Percentiles rank a stretch among this genome's conserved stretches.
phyloP scores from a whole-genome alignment of 2,329 filamentous ascomycete species.

The Talaromyces sp. region DNA sequence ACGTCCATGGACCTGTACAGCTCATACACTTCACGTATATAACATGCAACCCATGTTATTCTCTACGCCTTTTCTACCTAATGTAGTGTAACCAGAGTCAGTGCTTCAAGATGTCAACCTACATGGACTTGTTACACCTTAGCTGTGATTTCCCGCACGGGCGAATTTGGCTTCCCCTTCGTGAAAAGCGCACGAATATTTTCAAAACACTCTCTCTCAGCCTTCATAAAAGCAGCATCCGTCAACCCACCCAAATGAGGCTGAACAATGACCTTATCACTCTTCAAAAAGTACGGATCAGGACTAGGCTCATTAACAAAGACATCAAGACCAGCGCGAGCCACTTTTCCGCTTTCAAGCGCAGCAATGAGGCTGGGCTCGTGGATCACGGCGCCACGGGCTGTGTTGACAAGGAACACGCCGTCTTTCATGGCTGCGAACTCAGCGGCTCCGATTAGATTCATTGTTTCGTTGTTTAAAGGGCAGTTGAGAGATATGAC shows the following conservation, averaged over 20 bases:
- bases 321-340: constrained; percentile 13
- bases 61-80: neutral
- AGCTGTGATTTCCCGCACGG: constrained; percentile 3
- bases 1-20: neutral
- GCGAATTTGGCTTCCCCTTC: constrained; percentile 13
- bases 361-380: constrained; percentile 68
- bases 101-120: neutral
- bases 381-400: constrained; percentile 71
- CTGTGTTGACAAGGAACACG: constrained; percentile 72
- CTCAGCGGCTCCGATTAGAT: constrained; percentile 64
- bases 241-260: constrained; percentile 13
- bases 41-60: neutral
- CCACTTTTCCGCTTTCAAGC: constrained; percentile 49
- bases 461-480: constrained; percentile 68
- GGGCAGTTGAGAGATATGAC: constrained; percentile 68
- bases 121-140: neutral
- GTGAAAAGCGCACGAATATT: constrained; percentile 10
- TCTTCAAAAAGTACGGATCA: constrained; percentile 10
- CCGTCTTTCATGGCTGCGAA: constrained; percentile 71
- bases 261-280: constrained; percentile 15
- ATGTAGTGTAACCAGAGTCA: neutral
- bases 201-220: constrained; percentile 14
- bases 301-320: constrained; percentile 10
- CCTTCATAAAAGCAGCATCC: constrained; percentile 7
- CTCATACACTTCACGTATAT: neutral